Evolutionary conservation across 2,329 filamentous ascomycete genomes (phyloP), one percentile per base, ranked within the genome.

Genomic region (Phialophora tarda): DNA sequence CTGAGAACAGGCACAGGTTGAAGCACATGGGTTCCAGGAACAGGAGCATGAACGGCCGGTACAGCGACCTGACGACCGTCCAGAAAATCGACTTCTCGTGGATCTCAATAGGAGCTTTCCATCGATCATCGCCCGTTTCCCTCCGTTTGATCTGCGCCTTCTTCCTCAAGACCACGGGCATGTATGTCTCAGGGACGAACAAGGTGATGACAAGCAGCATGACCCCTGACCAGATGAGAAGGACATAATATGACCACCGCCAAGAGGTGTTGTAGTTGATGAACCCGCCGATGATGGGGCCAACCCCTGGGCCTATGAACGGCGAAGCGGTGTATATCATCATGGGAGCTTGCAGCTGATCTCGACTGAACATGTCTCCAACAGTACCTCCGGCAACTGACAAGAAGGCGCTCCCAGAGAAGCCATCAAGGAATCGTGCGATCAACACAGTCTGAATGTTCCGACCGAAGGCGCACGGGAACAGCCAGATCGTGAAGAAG

Each of bases 401-500:
- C 65, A 91, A 76, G 70, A 90, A 90, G 2, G 88, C 86, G 69
- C 85, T 88, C 24, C 79, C 80, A 26, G 78, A 74, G 21, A 82
- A 65, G 11, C 79, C 80, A 68, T 77, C 78, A 68, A 97, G 84
- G 76, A 97, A 97, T 5, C 93, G 87, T 17, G 85, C 84, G 14
- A 96, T 80, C 59, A 97, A 80, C 82, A 96, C 87, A 4, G 92
- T 95, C 71, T 87, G 80, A n/a, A 93, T 90, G 74, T 96, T 96
- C 62, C 82, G 81, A n/a, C 91, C 90, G 23, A 93, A 88, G 0
- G 92, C 92, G 70, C 89, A 91, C 0, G 92, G 92, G 59, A 96
- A 87, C 64, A 95, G 80, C 86, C 90, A 96, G 68, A 96, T 85
- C 57, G 93, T 73, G 76, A 93, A 96, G 71, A 91, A 84, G 2